These are phyloP conservation scores for Orychophragmus violaceus DNA, from an alignment of 345 rosid species.

Conservation along the genomic window DNA sequence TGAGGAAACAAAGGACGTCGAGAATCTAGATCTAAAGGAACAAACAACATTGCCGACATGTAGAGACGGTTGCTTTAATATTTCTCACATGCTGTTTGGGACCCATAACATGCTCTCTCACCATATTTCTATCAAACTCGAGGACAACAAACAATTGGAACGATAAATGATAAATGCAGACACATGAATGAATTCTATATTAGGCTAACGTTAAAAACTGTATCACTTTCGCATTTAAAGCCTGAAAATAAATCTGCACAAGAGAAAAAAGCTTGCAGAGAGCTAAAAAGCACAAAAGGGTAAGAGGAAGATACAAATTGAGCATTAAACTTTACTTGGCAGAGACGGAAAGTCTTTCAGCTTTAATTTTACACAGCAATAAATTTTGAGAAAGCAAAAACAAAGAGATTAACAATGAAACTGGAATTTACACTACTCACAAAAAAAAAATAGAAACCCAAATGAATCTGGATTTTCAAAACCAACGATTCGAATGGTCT, in stretches of 20 bases:
- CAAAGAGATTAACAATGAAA: neutral
- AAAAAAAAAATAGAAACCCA: neutral
- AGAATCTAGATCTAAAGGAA: conserved; percentile 22
- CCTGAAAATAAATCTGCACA: conserved; percentile 8
- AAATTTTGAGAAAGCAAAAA: neutral
- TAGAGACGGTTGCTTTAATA: conserved; percentile 23
- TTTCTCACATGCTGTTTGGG: conserved; percentile 28
- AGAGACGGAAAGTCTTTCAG: conserved; percentile 11
- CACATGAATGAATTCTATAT: conserved; percentile 17
- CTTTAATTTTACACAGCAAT: neutral
- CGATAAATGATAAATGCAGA: conserved; percentile 18
- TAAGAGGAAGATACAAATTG: neutral
- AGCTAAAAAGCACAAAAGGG: conserved; percentile 7
- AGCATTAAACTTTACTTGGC: conserved; percentile 26
- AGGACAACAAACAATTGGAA: neutral
- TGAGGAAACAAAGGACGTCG: neutral
- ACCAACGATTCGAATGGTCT: too few relatives aligned
- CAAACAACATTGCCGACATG: conserved; percentile 25
- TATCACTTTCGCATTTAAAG: conserved; percentile 21
- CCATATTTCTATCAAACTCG: neutral
- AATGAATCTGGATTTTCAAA: conserved; percentile 5
- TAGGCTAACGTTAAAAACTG: neutral
- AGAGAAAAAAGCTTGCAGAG: conserved; percentile 3
- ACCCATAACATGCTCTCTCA: conserved; percentile 28
- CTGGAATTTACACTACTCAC: neutral